Evolutionary conservation across 2,329 filamentous ascomycete genomes (phyloP), one percentile per base, ranked within the genome.

Genomic region (Parafenestella ontariensis): DNA sequence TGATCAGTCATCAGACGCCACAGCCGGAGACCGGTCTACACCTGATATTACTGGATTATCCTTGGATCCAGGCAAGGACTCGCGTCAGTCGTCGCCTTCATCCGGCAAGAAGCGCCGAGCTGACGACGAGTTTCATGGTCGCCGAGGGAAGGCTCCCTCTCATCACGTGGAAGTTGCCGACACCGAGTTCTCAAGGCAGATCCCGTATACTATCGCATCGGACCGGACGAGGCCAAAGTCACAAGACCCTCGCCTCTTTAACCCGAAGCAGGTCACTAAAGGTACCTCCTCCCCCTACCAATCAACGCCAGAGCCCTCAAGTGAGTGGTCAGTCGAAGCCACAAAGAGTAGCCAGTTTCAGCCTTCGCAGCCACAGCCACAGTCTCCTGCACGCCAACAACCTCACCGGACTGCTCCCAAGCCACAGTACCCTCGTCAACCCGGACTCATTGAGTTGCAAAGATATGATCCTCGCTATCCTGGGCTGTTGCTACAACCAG

Each of bases 401-500:
- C 24, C 59, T 29, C 56, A 65, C 46, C 54, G 56, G 39, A 61
- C 58, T 42, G 53, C 49, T 21, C 54, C 52, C 11, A 58, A 51
- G 18, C 42, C 50, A n/a, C 59, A 56, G 11, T 13, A 48, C 34
- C 39, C 52, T 24, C 61, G 66, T 4, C 69, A 70, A 29, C 60
- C 65, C 3, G 62, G 65, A 3, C 57, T 83, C 77, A 60, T 70
- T 24, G 67, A 73, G 11, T 36, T 70, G 6, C 69, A 68, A 39
- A 61, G 58, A 15, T 61, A 62, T 52, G 72, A 77, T 49, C 49
- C 59, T 10, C 63, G 73, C 0, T 76, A 72, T 51, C 75, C 78
- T 15, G 69, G 66, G 5, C 76, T 85, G 54, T 66, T 83, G 4
- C 67, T 79, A 10, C 84, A 91, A 61, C 86, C 84, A 0, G 83